Percentiles rank a stretch among this genome's conserved stretches.
Evolutionary conservation across 139 green algal genomes (phyloP).

Genomic region (Picochlorum sp.): DNA sequence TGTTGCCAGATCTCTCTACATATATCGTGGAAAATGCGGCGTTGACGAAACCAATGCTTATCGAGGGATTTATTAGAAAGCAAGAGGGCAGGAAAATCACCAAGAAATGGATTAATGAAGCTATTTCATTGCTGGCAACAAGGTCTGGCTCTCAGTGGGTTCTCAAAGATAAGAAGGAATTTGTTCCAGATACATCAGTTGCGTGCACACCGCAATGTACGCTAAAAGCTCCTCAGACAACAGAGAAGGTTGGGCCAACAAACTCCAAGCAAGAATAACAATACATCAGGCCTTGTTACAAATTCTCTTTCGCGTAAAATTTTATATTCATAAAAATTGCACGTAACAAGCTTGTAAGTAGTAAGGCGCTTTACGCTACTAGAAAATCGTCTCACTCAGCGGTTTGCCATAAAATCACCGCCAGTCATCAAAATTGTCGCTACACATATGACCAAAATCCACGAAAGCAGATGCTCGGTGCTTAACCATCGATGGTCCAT

Average conservation of each 20-base stretch:
- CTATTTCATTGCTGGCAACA: slow-evolving; percentile 33
- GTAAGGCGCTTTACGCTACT: too few relatives aligned
- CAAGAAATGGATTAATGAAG: slow-evolving; percentile 41
- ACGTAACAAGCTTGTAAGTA: too few relatives aligned
- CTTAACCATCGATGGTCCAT: slow-evolving; percentile 21
- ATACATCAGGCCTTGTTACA: too few relatives aligned
- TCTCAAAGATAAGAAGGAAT: background rate
- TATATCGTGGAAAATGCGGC: background rate
- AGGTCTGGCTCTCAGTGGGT: slow-evolving; percentile 7
- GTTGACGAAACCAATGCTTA: background rate
- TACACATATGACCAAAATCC: background rate
- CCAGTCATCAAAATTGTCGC: background rate
- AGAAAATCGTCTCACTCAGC: too few relatives aligned
- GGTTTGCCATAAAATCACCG: background rate
- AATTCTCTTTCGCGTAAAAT: too few relatives aligned
- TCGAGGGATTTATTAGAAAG: slow-evolving; percentile 35
- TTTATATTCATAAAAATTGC: too few relatives aligned
- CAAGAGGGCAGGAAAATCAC: slow-evolving; percentile 21
- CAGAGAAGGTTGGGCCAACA: background rate
- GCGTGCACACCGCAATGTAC: background rate
- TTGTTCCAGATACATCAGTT: background rate
- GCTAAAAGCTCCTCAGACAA: slow-evolving; percentile 1
- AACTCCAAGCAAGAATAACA: too few relatives aligned
- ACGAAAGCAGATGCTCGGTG: background rate
- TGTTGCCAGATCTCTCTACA: slow-evolving; percentile 1